These are phyloP conservation scores for Pythium coloratum DNA, from an alignment of 352 stramenopile genomes.

Conservation along the genomic window DNA sequence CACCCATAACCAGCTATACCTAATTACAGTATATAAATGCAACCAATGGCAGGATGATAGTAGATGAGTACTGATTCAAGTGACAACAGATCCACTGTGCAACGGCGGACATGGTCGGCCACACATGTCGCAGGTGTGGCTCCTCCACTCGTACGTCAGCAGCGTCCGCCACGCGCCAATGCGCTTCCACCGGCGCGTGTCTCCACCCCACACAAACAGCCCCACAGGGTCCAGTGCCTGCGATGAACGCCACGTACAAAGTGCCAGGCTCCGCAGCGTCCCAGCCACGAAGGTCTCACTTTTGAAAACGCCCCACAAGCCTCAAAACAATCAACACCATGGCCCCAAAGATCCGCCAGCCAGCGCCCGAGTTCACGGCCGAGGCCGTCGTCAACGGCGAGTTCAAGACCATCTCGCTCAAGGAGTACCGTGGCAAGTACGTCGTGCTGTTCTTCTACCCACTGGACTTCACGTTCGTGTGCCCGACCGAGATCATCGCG, in stretches of 20 bases:
- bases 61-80: background rate
- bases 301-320: background rate
- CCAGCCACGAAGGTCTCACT: background rate
- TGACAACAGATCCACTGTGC: background rate
- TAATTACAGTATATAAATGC: background rate
- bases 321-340: background rate
- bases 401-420: constrained; percentile 49
- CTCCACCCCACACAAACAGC: background rate
- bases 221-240: background rate
- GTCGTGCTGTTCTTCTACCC: constrained; percentile 81
- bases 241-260: background rate
- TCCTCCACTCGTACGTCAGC: constrained; percentile 9
- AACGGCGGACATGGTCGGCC: background rate
- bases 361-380: constrained; percentile 40
- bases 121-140: background rate
- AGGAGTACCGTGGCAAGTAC: constrained; percentile 64
- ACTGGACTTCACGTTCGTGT: constrained; percentile 76
- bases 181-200: background rate
- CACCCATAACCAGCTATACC: background rate
- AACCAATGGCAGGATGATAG: background rate
- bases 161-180: constrained; percentile 3
- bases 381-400: constrained; percentile 46
- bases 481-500: constrained; percentile 72
- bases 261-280: background rate
- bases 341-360: constrained; percentile 15